Base-by-base conservation (phyloP, 345 rosid species). In the Excoecaria cochinchinensis region DNA sequence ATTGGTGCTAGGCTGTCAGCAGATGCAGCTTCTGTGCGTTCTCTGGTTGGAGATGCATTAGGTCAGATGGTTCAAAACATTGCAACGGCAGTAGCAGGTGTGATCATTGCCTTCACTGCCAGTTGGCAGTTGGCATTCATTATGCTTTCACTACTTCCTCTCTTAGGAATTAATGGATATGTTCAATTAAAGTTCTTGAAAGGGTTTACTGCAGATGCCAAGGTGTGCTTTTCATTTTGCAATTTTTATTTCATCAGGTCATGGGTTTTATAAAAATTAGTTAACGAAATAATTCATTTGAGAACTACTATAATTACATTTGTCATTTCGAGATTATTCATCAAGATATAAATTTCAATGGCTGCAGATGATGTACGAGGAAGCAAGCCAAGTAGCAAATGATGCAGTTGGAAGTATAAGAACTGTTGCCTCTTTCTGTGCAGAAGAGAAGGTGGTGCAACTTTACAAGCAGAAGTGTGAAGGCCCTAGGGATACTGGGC, bases 1-100 rank as follows among this genome's bases (percentile, higher is more conserved):
- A 80, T 91, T 69, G 92, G 90, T 25, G 86, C 91, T 59, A 84
- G 97, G 75, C 80, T 90, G 62, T 88, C 94, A n/a, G 76, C 87
- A 0, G 94, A 91, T 67, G 94, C 94, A 51, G 77, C 97, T 12
- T 75, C 82, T 1, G 86, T 91, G 15, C 85, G 87, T 5, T 70
- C 88, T 73, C 77, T 91, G 8, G 91, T 91, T 0, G 97, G 97
- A 0, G 94, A 91, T 84, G 81, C 90, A 5, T 79, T 91, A 53
- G 90, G 87, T 12, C 67, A 84, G 60, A 71, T 83, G 0, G 90
- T 88, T 69, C 91, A 90, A 72, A 88, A 84, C 74, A 69, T 83
- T 67, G 82, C 92, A 10, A 84, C 91, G 13, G 67, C 82, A 1
- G 8, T 77, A 17, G 82, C 87, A 14, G 94, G 86, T 31, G 57